phyloP scores from a whole-genome alignment of 345 rosid species.

The Bruguiera parviflora region DNA sequence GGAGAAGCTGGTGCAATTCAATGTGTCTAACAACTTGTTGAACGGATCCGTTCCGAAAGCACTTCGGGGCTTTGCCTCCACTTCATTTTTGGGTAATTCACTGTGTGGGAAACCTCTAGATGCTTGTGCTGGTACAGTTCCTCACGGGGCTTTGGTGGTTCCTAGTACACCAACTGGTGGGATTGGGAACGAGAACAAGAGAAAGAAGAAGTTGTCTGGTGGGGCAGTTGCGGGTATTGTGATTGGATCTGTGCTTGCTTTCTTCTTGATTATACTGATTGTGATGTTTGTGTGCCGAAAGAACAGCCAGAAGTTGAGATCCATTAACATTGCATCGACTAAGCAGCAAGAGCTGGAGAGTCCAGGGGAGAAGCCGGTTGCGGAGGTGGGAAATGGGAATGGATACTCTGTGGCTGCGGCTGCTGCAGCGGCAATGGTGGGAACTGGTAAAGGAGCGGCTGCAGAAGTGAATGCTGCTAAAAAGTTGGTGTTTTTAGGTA shows the following conservation, averaged over 20 bases:
- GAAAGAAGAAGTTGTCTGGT: constrained; percentile 65
- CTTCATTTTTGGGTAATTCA: constrained; percentile 65
- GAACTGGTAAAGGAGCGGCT: constrained; percentile 20
- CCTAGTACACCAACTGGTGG: constrained; percentile 49
- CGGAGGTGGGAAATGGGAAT: constrained; percentile 43
- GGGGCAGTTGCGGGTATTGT: constrained; percentile 89
- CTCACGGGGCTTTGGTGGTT: constrained; percentile 22
- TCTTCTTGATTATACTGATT: constrained; percentile 44
- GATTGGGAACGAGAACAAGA: constrained; percentile 20
- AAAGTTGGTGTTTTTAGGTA: constrained; percentile 74
- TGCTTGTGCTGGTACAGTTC: constrained; percentile 24
- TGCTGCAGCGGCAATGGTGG: constrained; percentile 32
- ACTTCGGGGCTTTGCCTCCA: constrained; percentile 39
- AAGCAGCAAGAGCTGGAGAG: constrained; percentile 58
- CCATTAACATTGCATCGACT: constrained; percentile 53
- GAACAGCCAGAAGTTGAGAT: constrained; percentile 50
- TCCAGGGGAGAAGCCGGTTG: constrained; percentile 48
- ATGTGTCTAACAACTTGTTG: constrained; percentile 68
- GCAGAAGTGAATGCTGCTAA: constrained; percentile 15
- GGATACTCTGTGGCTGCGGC: constrained; percentile 29
- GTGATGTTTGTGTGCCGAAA: constrained; percentile 57
- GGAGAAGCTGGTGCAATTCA: constrained; percentile 61
- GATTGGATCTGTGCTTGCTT: constrained; percentile 66
- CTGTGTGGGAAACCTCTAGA: constrained; percentile 79
- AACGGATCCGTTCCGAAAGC: constrained; percentile 72